These are phyloP conservation scores for Bryoerythrophyllum caledonicum DNA, from an alignment of 225 moss, liverwort and hornwort species.

Conservation along the genomic window DNA sequence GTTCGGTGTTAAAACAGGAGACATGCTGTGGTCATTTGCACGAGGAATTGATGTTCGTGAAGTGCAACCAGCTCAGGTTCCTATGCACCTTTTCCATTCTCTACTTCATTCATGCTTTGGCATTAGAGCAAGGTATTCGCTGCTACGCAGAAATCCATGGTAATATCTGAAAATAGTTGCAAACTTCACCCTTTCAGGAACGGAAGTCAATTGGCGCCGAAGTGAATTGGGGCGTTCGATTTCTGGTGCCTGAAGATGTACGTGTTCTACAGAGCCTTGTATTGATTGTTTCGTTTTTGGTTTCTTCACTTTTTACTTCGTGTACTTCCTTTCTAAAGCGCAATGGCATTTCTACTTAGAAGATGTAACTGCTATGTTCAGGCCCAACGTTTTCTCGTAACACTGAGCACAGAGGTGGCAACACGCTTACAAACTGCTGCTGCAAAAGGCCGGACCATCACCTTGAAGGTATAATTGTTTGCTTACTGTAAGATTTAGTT, in stretches of 20 bases:
- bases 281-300: not conserved
- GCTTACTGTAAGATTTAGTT: not conserved
- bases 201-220: constrained; percentile 99
- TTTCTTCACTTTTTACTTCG: constrained; percentile 8
- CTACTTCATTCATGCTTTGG: constrained; percentile 14
- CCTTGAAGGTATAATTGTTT: constrained; percentile 67
- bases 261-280: constrained; percentile 26
- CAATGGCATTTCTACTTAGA: constrained; percentile 14
- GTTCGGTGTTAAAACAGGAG: constrained; percentile 85
- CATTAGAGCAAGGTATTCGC: constrained; percentile 5
- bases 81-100: constrained; percentile 18
- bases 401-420: constrained; percentile 84
- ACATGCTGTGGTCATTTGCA: constrained; percentile 91
- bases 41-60: constrained; percentile 90
- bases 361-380: constrained; percentile 35
- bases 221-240: constrained; percentile 99
- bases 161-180: constrained; percentile 11
- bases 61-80: constrained; percentile 87
- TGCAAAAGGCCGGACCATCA: constrained; percentile 80
- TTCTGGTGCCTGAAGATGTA: constrained; percentile 81
- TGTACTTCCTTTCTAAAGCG: constrained; percentile 1
- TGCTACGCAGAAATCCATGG: constrained; percentile 12
- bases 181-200: constrained; percentile 57
- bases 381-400: constrained; percentile 87
- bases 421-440: constrained; percentile 70